phyloP scores from a whole-genome alignment of 768 basidiomycete species.

The Antrodiella citrinella region DNA sequence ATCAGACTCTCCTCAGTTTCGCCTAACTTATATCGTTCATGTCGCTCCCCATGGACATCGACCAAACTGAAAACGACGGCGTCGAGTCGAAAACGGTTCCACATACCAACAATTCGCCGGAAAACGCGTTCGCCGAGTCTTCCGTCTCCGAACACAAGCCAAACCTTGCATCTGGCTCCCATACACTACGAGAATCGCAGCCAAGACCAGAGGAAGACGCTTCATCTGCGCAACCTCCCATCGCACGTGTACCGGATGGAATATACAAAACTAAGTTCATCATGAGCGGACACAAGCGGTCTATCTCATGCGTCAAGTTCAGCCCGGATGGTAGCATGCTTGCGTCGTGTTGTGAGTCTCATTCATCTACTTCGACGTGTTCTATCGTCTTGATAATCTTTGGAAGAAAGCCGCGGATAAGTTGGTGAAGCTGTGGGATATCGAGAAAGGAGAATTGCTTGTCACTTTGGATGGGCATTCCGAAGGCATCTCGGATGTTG shows the following conservation, averaged over 20 bases:
- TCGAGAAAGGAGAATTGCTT: slow-evolving; percentile 61
- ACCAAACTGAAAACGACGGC: background rate
- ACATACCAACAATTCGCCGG: too few relatives aligned
- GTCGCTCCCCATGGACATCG: background rate
- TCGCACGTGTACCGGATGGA: too few relatives aligned
- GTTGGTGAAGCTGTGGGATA: slow-evolving; percentile 74
- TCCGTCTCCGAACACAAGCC: too few relatives aligned
- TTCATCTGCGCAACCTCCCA: too few relatives aligned
- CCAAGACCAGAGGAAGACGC: too few relatives aligned
- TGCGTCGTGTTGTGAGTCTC: slow-evolving; percentile 74
- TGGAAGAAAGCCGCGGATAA: slow-evolving; percentile 75
- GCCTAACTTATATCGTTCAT: background rate
- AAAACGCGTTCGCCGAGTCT: too few relatives aligned
- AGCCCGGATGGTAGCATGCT: slow-evolving; percentile 76
- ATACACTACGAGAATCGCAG: too few relatives aligned
- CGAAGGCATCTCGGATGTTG: slow-evolving; percentile 83
- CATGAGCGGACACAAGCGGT: slow-evolving; percentile 74
- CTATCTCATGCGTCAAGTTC: slow-evolving; percentile 83
- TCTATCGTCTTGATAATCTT: slow-evolving; percentile 17
- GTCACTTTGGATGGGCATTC: slow-evolving; percentile 68
- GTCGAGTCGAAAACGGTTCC: too few relatives aligned
- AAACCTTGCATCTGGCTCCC: too few relatives aligned
- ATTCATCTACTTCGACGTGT: background rate
- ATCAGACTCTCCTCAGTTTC: slow-evolving; percentile 9
- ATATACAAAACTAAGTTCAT: slow-evolving; percentile 53